Evolutionary conservation across 192 early-diverging fungal species (phyloP).

Genomic region (Podila minutissima): DNA sequence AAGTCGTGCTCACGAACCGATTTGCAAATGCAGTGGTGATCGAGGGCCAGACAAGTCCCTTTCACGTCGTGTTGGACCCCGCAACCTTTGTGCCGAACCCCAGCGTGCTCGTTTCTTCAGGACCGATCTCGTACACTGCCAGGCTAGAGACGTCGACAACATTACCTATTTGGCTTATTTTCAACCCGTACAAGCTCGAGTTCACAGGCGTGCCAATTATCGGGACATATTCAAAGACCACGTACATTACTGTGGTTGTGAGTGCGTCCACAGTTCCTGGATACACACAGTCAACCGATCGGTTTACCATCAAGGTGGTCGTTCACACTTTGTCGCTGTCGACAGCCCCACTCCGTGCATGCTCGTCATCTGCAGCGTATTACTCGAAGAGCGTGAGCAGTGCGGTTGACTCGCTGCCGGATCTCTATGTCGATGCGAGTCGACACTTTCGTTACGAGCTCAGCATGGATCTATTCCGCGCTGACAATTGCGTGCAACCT

Average conservation of each 20-base stretch:
- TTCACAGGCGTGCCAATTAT: conserved; percentile 6
- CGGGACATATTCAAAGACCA: conserved; percentile 10
- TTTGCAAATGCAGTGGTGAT: conserved; percentile 3
- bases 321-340: conserved; percentile 5
- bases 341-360: conserved; percentile 3
- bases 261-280: conserved; percentile 14
- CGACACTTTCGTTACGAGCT: not conserved
- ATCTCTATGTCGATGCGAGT: not conserved
- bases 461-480: conserved; percentile 3
- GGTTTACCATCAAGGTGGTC: conserved; percentile 7
- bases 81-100: not conserved
- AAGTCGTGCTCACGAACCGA: not conserved
- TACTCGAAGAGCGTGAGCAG: not conserved
- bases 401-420: conserved; percentile 3
- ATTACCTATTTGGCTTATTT: conserved; percentile 11
- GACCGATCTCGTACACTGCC: conserved; percentile 9
- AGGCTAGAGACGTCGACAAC: not conserved
- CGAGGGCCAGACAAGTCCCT: conserved; percentile 2
- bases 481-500: conserved; percentile 7
- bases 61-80: conserved; percentile 8
- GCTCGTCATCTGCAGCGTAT: not conserved
- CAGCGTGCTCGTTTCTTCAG: not conserved
- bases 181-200: not conserved
- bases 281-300: conserved; percentile 9
- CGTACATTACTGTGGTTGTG: conserved; percentile 3